Conservation (phyloP, 805 yeast species). For the Torulaspora microellipsoides region DNA sequence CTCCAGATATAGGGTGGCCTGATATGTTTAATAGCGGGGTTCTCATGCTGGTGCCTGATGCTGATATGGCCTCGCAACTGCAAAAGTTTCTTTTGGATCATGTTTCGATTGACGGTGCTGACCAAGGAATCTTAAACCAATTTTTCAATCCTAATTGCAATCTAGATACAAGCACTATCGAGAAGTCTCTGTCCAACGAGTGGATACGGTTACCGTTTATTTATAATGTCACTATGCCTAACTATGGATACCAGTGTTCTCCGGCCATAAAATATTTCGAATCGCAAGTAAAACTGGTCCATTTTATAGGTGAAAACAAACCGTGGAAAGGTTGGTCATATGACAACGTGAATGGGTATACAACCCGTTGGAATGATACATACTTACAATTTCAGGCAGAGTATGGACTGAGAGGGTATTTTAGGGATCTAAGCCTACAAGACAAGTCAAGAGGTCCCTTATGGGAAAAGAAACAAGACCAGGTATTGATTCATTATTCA, state of each 20-base stretch:
- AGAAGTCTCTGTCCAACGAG: constrained; percentile 7
- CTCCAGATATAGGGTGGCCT: constrained; percentile 89
- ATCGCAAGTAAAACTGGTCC: constrained; percentile 45
- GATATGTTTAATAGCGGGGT: constrained; percentile 85
- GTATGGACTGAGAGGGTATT: constrained; percentile 7
- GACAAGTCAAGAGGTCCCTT: background rate
- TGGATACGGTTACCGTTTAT: constrained; percentile 78
- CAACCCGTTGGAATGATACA: constrained; percentile 16
- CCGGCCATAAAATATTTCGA: constrained; percentile 62
- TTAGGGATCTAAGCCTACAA: constrained; percentile 8
- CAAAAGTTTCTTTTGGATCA: constrained; percentile 24
- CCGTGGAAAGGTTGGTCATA: constrained; percentile 44
- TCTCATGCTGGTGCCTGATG: constrained; percentile 53
- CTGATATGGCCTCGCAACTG: constrained; percentile 41
- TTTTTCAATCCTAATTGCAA: constrained; percentile 44
- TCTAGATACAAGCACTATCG: constrained; percentile 2
- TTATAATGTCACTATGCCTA: constrained; percentile 75
- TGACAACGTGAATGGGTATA: constrained; percentile 8
- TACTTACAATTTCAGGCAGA: constrained; percentile 17
- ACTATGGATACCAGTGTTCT: constrained; percentile 60
- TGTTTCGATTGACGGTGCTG: constrained; percentile 77
- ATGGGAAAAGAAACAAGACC: background rate
- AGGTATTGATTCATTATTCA: no score
- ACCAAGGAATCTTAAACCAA: constrained; percentile 84
- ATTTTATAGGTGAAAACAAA: constrained; percentile 61